Conservation (phyloP, 805 yeast species). For the Jamesozyma hellenica region DNA sequence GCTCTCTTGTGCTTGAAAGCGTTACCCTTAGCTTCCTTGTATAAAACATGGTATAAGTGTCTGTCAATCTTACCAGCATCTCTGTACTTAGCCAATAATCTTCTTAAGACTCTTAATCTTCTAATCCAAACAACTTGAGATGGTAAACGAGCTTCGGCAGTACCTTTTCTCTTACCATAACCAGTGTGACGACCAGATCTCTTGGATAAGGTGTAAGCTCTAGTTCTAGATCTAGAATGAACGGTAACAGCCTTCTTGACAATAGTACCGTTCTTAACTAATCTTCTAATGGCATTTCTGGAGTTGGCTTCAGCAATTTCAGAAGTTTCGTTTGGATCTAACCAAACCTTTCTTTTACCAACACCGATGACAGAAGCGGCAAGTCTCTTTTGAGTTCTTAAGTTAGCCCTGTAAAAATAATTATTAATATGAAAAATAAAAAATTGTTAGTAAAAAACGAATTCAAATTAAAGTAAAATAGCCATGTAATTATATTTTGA, state of each 20-base stretch:
- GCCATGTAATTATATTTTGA: neutral
- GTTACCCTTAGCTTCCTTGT: conserved; percentile 99
- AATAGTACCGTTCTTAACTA: conserved; percentile 93
- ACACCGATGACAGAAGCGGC: conserved; percentile 98
- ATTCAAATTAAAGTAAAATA: neutral
- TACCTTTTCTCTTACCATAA: conserved; percentile 99
- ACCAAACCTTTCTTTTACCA: conserved; percentile 99
- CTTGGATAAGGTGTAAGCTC: conserved; percentile 94
- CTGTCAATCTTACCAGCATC: conserved; percentile 98
- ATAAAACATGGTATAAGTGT: conserved; percentile 95
- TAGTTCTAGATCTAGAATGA: conserved; percentile 97
- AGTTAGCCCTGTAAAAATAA: conserved; percentile 64
- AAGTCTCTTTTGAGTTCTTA: conserved; percentile 98
- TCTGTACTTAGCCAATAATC: conserved; percentile 96
- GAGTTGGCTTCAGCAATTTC: conserved; percentile 97
- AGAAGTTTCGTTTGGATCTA: conserved; percentile 95
- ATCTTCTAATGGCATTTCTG: conserved; percentile 93
- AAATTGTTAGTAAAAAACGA: neutral
- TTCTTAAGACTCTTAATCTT: conserved; percentile 98
- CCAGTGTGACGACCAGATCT: conserved; percentile 99
- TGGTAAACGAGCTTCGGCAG: conserved; percentile 99
- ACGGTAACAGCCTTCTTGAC: conserved; percentile 94
- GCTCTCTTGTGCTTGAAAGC: conserved; percentile 99
- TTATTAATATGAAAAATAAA: neutral
- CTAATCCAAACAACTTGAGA: conserved; percentile 98